Conservation (phyloP, 345 rosid species). For the Clarkia xantiana region DNA sequence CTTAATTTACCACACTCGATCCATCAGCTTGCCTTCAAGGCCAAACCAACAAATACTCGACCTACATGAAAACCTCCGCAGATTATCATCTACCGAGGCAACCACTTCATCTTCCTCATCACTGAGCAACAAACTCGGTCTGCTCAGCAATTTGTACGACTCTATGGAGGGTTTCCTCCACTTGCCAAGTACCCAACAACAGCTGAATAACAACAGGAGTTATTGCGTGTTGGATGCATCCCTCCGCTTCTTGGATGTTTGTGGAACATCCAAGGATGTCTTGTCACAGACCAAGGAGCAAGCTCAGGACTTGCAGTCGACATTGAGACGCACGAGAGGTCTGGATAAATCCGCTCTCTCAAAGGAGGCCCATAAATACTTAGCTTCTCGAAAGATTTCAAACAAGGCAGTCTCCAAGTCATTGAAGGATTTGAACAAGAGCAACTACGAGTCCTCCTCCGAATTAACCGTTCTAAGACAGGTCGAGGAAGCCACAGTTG, state of each 20-base stretch:
- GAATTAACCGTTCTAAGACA: conserved; percentile 15
- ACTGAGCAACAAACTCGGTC: too few species aligned
- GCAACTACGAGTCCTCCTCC: conserved; percentile 4
- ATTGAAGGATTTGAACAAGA: too few species aligned
- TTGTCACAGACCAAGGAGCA: conserved; percentile 12
- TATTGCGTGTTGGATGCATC: conserved; percentile 14
- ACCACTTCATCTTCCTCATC: too few species aligned
- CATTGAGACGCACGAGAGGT: conserved; percentile 11
- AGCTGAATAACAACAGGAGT: too few species aligned
- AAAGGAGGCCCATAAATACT: conserved; percentile 20
- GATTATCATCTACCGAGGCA: too few species aligned
- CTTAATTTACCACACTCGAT: too few species aligned
- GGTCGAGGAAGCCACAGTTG: conserved; percentile 15
- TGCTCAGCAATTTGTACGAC: too few species aligned
- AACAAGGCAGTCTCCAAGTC: conserved; percentile 22
- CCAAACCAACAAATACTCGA: too few species aligned
- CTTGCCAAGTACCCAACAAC: too few species aligned
- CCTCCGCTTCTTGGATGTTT: conserved; percentile 15
- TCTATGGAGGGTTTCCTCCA: too few species aligned
- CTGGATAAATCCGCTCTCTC: not conserved
- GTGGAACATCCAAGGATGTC: conserved; percentile 11
- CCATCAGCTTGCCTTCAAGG: too few species aligned
- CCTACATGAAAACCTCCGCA: too few species aligned
- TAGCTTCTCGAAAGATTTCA: conserved; percentile 23
- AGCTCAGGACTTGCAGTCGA: conserved; percentile 15